Percentiles rank a stretch among this genome's conserved stretches.
Conservation (phyloP, 179 eudicot genomes). For the Beta corolliflora region DNA sequence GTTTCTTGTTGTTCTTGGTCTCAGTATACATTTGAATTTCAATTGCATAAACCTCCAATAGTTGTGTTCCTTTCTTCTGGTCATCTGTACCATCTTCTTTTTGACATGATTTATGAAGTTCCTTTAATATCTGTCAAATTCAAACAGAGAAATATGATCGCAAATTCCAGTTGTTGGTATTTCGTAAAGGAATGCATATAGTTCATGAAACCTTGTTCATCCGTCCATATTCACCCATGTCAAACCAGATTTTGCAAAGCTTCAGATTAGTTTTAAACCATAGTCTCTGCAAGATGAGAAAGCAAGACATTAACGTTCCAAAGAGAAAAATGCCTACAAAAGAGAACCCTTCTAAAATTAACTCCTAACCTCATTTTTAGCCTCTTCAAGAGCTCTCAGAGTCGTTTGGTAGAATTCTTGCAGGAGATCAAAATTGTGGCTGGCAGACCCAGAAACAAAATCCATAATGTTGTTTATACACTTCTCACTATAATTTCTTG, state of each 20-base stretch:
- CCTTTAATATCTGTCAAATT: conserved; percentile 79
- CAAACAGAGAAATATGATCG: conserved; percentile 7
- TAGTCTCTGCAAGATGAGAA: conserved; percentile 61
- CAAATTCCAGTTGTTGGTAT: not conserved
- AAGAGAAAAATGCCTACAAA: conserved; percentile 10
- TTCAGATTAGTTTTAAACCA: conserved; percentile 99
- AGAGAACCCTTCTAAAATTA: not conserved
- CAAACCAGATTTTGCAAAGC: conserved; percentile 99
- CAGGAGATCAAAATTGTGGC: conserved; percentile 87
- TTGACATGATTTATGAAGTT: conserved; percentile 95
- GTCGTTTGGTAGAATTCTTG: conserved; percentile 97
- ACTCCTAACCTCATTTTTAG: conserved; percentile 87
- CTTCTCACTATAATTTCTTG: conserved; percentile 95
- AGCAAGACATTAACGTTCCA: not conserved
- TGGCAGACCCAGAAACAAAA: conserved; percentile 96
- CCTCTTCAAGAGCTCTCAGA: conserved; percentile 97
- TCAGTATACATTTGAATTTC: conserved; percentile 99
- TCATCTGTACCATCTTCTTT: conserved; percentile 97
- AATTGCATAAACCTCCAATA: conserved; percentile 95
- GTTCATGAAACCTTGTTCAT: conserved; percentile 93
- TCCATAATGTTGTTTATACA: conserved; percentile 98
- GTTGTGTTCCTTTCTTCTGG: conserved; percentile 97
- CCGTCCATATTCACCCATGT: conserved; percentile 96
- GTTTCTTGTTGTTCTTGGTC: conserved; percentile 98
- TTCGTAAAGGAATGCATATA: not conserved